A percentile compares a stretch with the other conserved stretches of the same genome.
Evolutionary conservation across 2,329 filamentous ascomycete genomes (phyloP).

Genomic region (Chaetomium sp.): DNA sequence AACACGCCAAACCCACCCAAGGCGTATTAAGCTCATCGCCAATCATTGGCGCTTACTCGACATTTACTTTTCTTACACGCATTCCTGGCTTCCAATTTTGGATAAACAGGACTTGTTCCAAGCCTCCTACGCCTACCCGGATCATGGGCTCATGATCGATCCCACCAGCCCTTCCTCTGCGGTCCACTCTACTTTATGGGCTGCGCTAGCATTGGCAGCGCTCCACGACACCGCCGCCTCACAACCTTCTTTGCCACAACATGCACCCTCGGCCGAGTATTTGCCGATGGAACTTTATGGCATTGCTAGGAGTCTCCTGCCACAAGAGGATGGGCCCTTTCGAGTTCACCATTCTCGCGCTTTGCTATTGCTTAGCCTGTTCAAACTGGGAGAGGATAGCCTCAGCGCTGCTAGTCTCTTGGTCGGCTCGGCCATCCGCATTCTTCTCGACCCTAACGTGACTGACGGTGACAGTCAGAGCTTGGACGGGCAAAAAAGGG

Average conservation of each 20-base stretch:
- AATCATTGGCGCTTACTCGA: slow-evolving; percentile 59
- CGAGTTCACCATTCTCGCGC: slow-evolving; percentile 49
- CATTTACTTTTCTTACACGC: slow-evolving; percentile 68
- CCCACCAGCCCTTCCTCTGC: slow-evolving; percentile 29
- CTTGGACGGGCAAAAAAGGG: slow-evolving; percentile 9
- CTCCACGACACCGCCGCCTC: slow-evolving; percentile 41
- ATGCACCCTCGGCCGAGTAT: slow-evolving; percentile 20
- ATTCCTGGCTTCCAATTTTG: slow-evolving; percentile 69
- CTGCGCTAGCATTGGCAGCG: slow-evolving; percentile 50
- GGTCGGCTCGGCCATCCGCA: slow-evolving; percentile 56
- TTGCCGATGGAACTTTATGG: slow-evolving; percentile 40
- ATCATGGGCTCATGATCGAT: slow-evolving; percentile 16
- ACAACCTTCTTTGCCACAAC: slow-evolving; percentile 4
- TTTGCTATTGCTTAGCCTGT: slow-evolving; percentile 52
- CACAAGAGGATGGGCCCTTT: slow-evolving; percentile 40
- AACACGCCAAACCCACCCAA: background rate
- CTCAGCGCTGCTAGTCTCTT: slow-evolving; percentile 56
- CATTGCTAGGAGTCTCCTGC: slow-evolving; percentile 44
- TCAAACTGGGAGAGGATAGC: slow-evolving; percentile 55
- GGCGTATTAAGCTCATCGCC: slow-evolving; percentile 36
- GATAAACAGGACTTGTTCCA: slow-evolving; percentile 57
- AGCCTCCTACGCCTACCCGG: slow-evolving; percentile 38
- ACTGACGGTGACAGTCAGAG: background rate
- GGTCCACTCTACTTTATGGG: slow-evolving; percentile 54
- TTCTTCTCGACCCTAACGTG: slow-evolving; percentile 32